These are phyloP conservation scores for Hypsizygus ulmarius DNA, from an alignment of 1,284 basidiomycete species.

Conservation along the genomic window DNA sequence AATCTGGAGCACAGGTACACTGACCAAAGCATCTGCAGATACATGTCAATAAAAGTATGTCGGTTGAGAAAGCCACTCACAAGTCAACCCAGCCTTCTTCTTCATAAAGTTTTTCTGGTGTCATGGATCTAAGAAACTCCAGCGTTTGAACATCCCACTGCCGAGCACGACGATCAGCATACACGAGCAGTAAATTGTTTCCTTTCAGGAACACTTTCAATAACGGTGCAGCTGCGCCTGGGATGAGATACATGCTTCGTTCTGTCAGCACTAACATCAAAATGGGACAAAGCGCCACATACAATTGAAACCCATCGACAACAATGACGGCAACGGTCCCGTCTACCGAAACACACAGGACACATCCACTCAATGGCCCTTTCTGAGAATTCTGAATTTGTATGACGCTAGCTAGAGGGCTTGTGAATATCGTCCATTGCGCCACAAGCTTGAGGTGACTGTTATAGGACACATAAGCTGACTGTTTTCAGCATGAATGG, in stretches of 20 bases:
- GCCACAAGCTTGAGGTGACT: constrained; percentile 66
- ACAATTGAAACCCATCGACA: constrained; percentile 79
- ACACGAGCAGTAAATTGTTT: constrained; percentile 76
- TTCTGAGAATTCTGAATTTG: constrained; percentile 55
- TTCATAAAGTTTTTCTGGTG: constrained; percentile 65
- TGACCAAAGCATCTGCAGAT: constrained; percentile 22
- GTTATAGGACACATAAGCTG: constrained; percentile 2
- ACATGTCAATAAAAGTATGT: neutral
- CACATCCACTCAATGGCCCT: constrained; percentile 65
- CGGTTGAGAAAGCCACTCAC: constrained; percentile 54
- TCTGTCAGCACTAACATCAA: constrained; percentile 7
- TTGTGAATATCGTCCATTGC: constrained; percentile 67
- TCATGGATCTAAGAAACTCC: constrained; percentile 86
- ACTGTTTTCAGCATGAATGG: constrained; percentile 1
- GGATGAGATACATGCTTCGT: constrained; percentile 70
- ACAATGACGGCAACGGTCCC: constrained; percentile 81
- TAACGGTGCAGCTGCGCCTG: constrained; percentile 70
- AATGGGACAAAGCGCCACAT: constrained; percentile 27
- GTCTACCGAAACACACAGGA: constrained; percentile 73
- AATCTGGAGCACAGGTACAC: constrained; percentile 20
- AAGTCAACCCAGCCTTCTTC: constrained; percentile 72
- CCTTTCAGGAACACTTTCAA: constrained; percentile 64
- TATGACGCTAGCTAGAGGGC: constrained; percentile 58
- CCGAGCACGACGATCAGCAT: constrained; percentile 74
- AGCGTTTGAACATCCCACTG: constrained; percentile 86